Base-by-base conservation (phyloP, 805 yeast genomes). In the Isabelozyma rhagii region DNA sequence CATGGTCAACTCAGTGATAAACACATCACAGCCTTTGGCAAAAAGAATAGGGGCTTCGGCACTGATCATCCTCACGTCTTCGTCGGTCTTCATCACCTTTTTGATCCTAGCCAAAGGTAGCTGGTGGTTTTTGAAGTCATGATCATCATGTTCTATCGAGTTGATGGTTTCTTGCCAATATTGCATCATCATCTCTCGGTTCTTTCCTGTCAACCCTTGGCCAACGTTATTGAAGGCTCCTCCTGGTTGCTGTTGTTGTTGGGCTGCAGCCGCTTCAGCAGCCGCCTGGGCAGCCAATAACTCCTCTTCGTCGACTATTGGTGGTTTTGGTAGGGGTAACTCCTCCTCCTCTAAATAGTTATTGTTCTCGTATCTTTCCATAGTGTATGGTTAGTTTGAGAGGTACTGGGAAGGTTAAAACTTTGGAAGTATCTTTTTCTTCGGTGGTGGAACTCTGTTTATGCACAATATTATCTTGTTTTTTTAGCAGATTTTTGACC, bases 21-120 rank as follows among this genome's bases (percentile, higher is more conserved):
- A 94, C 36, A 94, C 85, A 65, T 94, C 99, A 69, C 99, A 94
- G 1, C 98, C 98, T 67, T 94, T 94, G 44, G 99, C 98, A 72
- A 94, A 94, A 52, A 94, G 70, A 34, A 94, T 91, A 2, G 99
- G 99, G 0, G 98, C 98, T 71, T 94, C 99, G 2, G 99, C 98
- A 55, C 94, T 84, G 50, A 94, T 94, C 99, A 94, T 94, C 55
- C 91, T 82, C 39, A 94, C 98, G 55, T 93, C 97, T 63, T 90
- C 96, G 65, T 93, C 98, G 0, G 97, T 92, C 66, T 93, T 93
- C 98, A 93, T 93, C 40, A 93, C 97, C 67, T 93, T 93, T 64
- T 94, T 93, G 60, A 94, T 94, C 58, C 99, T 79, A 5, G 99
- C 99, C 48, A 94, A 75, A 14, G 99, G 99, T 53, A 94, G 74